Evolutionary conservation across 1,284 basidiomycete genomes (phyloP), one percentile per base, ranked within the genome.

Genomic region (Waitea zeae): DNA sequence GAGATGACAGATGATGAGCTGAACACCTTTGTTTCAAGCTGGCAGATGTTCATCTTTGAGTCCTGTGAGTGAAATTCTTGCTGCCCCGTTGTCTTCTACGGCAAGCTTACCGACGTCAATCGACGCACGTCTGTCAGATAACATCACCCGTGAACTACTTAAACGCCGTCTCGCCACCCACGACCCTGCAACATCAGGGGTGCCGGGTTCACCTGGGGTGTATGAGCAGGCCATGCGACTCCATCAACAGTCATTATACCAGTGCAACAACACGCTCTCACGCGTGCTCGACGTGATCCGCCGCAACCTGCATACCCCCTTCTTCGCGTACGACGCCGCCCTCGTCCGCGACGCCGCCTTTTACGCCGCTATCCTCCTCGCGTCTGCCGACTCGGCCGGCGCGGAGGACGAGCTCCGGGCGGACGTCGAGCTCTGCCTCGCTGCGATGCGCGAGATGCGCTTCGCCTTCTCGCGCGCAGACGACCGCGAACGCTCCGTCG

Each of bases 311-410:
- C 52, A 49, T n/a, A 44, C 57, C 39, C 43, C 62, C 35, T 69
- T 89, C 43, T 87, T 90, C 49, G 67, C 67, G 42, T 88, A 77
- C 61, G 87, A 90, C 47, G 70, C 82, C 1, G 76, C 78, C 15
- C 62, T 88, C 3, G 73, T 86, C 29, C 69, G 81, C 15, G 81
- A 84, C 44, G 78, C 78, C 9, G 72, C 70, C 45, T 89, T 77
- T 58, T 86, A 77, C 45, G 80, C 82, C 2, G 84, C 72, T 2
- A 66, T 75, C 42, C 53, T 84, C 15, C 64, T 82, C 11, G 78
- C 76, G 13, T 57, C 52, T 27, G 61, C 74, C 14, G 53, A 53
- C 17, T 6, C 11, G 6, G 53, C 53, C 17, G 13, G 12, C 7
- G 70, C 68, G 12, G 52, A 63, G 15, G 70, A 78, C 33, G 79